phyloP scores from a whole-genome alignment of 805 yeast species.

The Yamadazyma philogaea region DNA sequence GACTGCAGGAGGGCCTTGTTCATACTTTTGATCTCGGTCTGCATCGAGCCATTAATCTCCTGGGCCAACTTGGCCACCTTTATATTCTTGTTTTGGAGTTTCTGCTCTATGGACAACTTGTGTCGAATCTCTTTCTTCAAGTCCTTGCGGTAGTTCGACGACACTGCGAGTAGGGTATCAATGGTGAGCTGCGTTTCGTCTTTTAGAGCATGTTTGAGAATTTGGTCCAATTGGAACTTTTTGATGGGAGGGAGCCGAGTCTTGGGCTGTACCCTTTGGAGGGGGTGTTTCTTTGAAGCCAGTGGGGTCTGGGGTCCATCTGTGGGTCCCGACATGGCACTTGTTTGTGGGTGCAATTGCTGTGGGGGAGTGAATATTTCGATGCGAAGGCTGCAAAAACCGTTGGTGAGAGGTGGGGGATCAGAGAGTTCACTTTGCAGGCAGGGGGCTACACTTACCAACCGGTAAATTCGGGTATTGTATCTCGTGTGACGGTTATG shows the following conservation, averaged over 20 bases:
- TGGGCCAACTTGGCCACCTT: constrained; percentile 29
- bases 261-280: constrained; percentile 1
- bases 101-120: constrained; percentile 36
- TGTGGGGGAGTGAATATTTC: background rate
- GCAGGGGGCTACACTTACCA: no score
- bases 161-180: constrained; percentile 24
- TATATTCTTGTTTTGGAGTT: constrained; percentile 39
- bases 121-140: constrained; percentile 31
- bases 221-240: constrained; percentile 29
- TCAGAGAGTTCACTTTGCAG: no score
- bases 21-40: constrained; percentile 7
- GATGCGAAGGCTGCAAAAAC: background rate
- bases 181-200: constrained; percentile 31
- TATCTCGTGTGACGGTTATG: no score
- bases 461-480: no score
- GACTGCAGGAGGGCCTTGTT: constrained; percentile 1
- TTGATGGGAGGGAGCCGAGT: constrained; percentile 25
- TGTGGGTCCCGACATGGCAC: background rate
- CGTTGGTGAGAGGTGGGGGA: background rate
- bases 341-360: background rate
- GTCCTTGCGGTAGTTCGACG: constrained; percentile 34
- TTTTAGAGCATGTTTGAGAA: constrained; percentile 23
- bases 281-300: background rate
- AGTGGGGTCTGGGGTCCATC: background rate
- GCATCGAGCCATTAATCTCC: constrained; percentile 17